Evolutionary conservation across 805 yeast genomes (phyloP), one percentile per base, ranked within the genome.

Genomic region (Candida quercuum): DNA sequence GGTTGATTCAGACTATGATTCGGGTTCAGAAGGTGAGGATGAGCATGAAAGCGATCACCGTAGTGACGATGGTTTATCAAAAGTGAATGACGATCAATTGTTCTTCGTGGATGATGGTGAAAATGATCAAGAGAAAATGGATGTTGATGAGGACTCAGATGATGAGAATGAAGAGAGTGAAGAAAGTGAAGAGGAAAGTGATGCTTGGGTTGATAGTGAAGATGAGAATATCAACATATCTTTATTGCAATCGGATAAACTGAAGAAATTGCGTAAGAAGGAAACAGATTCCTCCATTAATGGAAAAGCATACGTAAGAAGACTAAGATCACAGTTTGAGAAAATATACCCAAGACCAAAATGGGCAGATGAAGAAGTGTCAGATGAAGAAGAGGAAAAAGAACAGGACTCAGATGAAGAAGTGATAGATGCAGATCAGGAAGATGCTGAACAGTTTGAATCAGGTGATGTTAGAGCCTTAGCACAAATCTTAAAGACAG

Each of bases 191-290:
- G 53, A 51, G 8, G 61, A 54, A 4, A 55, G 55, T 33, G 63
- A 68, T 38, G 87, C 81, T 3, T 93, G 99, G 99, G 59, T 59
- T 13, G 99, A 93, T 62, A 81, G 94, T 40, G 98, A 89, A 52
- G 99, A 93, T 58, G 98, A 89, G 44, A 69, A 68, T 31, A 48
- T 85, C 19, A 63, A 65, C 16, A 69, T 91, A 6, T 75, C 93
- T 2, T 60, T 93, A 22, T 54, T 67, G 13, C 58, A 72, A 2
- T 64, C 80, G 1, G 81, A 81, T 46, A 76, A 74, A 47, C 60
- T 81, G 23, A 78, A 74, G 46, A 93, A 91, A 62, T 68, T 93
- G 48, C 76, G 96, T 52, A 68, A 70, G 33, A 57, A 74, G 0
- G 80, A 70, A 40, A 58, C 59, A 4, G 91, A 86, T 43, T 57